A percentile compares a stretch with the other conserved stretches of the same genome.
Conservation (phyloP, 345 rosid genomes). For the Linum usitatissimum region DNA sequence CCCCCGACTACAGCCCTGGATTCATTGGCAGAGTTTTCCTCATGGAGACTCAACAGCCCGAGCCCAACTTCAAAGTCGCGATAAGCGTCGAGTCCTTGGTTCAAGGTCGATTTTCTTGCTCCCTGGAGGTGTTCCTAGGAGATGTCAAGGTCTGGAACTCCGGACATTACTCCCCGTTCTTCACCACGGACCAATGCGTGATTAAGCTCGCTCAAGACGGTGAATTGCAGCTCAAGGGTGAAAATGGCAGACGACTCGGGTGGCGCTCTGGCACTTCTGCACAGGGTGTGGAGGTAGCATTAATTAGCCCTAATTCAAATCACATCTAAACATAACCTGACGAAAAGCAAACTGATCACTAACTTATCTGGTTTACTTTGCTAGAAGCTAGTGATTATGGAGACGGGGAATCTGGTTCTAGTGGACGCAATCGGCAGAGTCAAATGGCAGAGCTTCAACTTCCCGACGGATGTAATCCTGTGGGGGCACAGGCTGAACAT, state of each 20-base stretch:
- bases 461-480: constrained; percentile 77
- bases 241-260: constrained; percentile 32
- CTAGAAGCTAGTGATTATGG: constrained; percentile 57
- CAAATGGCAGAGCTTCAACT: constrained; percentile 96
- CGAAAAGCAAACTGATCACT: not conserved
- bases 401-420: constrained; percentile 63
- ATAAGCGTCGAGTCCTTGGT: constrained; percentile 48
- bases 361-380: not conserved
- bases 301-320: not conserved
- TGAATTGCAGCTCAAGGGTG: constrained; percentile 58
- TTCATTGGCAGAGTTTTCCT: constrained; percentile 65
- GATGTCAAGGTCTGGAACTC: constrained; percentile 85
- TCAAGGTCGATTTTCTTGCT: constrained; percentile 46
- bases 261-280: constrained; percentile 79
- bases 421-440: constrained; percentile 38
- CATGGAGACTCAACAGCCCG: constrained; percentile 29
- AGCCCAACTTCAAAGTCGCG: constrained; percentile 49
- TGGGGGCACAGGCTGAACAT: constrained; percentile 72
- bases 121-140: constrained; percentile 60
- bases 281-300: constrained; percentile 77
- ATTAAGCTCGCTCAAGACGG: constrained; percentile 55
- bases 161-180: constrained; percentile 62
- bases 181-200: constrained; percentile 39
- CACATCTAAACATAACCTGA: too few relatives aligned
- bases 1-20: constrained; percentile 29